A percentile compares a stretch with the other conserved stretches of the same genome.
phyloP scores from a whole-genome alignment of 768 basidiomycete genomes.

The Agrocybe chaxingu region DNA sequence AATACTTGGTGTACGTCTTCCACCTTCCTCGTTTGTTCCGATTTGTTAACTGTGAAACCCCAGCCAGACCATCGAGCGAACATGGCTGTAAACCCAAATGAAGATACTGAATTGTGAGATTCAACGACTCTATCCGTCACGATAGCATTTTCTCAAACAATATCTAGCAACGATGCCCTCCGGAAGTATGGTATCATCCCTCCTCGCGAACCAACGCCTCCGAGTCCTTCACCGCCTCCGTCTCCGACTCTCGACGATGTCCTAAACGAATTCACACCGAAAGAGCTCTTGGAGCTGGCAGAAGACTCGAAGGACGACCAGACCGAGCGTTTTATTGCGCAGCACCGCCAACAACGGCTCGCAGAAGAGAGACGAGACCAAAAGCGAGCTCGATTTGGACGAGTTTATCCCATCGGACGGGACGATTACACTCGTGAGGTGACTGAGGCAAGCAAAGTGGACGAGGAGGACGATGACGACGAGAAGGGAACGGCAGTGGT shows the following conservation, averaged over 20 bases:
- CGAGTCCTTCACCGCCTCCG: conserved; percentile 77
- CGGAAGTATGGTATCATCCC: conserved; percentile 92
- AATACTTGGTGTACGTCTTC: no score
- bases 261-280: conserved; percentile 58
- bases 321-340: conserved; percentile 66
- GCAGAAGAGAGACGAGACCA: conserved; percentile 57
- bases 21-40: no score
- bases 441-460: conserved; percentile 82
- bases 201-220: conserved; percentile 63
- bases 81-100: conserved; percentile 78
- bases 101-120: conserved; percentile 95
- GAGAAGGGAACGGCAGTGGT: conserved; percentile 87
- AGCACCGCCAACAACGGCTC: conserved; percentile 61
- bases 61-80: background rate
- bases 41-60: background rate
- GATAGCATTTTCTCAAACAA: background rate
- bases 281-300: conserved; percentile 63
- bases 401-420: conserved; percentile 83
- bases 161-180: conserved; percentile 82
- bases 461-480: conserved; percentile 62
- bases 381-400: conserved; percentile 71
- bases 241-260: conserved; percentile 69
- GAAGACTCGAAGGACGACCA: conserved; percentile 79
- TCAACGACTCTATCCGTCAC: background rate
- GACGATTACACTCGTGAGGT: conserved; percentile 96